Percentiles rank a stretch among this genome's conserved stretches.
phyloP scores from a whole-genome alignment of 345 rosid genomes.

The Combretum micranthum region DNA sequence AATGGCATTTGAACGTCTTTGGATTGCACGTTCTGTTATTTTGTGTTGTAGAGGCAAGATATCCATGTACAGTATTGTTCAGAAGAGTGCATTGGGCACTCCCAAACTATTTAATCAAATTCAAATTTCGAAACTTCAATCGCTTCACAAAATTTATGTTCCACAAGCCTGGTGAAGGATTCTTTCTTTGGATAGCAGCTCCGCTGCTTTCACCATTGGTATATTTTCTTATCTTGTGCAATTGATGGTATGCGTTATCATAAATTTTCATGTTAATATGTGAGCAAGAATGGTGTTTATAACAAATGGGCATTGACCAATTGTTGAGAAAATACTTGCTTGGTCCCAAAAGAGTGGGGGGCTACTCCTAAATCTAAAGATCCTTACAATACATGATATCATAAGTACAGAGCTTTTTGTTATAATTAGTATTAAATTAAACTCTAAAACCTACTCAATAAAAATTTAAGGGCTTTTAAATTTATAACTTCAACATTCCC shows the following conservation, averaged over 20 bases:
- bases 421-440: too few relatives aligned
- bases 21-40: too few relatives aligned
- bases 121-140: conserved; percentile 11
- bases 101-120: conserved; percentile 14
- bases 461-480: too few relatives aligned
- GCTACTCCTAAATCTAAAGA: too few relatives aligned
- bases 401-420: too few relatives aligned
- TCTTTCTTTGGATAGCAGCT: conserved; percentile 19
- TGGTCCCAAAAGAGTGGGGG: too few relatives aligned
- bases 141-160: conserved; percentile 28
- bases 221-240: not conserved
- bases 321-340: too few relatives aligned
- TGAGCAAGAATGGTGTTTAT: not conserved
- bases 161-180: conserved; percentile 41
- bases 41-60: conserved; percentile 15
- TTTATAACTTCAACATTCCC: too few relatives aligned
- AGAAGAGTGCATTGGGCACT: conserved; percentile 25
- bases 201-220: conserved; percentile 28
- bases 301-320: too few relatives aligned
- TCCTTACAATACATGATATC: too few relatives aligned
- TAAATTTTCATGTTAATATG: not conserved
- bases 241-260: not conserved
- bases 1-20: too few relatives aligned
- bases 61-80: conserved; percentile 28
- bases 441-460: too few relatives aligned